These are phyloP conservation scores for Bolboschoenus planiculmis DNA, from an alignment of 176 grass and related monocot genomes.

Conservation along the genomic window DNA sequence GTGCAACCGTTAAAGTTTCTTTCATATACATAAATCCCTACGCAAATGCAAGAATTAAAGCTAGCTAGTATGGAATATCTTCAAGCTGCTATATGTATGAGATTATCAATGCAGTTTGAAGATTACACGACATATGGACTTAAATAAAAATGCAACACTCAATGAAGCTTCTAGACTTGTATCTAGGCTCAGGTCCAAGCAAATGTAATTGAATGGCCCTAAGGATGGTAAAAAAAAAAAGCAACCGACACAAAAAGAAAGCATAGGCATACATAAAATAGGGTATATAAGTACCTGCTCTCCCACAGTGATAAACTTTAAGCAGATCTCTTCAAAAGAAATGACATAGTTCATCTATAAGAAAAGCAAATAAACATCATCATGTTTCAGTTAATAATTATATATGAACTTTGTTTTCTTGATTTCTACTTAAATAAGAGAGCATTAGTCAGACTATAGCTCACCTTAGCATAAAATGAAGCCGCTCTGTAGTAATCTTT, in stretches of 20 bases:
- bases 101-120: not conserved
- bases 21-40: not conserved
- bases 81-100: slow-evolving; percentile 19
- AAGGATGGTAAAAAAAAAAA: not conserved
- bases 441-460: not conserved
- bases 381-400: slow-evolving; percentile 9
- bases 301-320: slow-evolving; percentile 79
- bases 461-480: slow-evolving; percentile 94
- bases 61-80: slow-evolving; percentile 16
- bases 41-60: not conserved
- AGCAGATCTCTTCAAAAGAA: slow-evolving; percentile 95
- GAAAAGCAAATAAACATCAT: slow-evolving; percentile 23
- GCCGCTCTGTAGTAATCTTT: slow-evolving; percentile 94
- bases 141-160: slow-evolving; percentile 13
- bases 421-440: not conserved
- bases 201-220: not conserved
- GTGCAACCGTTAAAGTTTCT: not conserved
- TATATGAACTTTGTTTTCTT: not conserved
- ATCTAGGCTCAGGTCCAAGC: not conserved
- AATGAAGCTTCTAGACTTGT: not conserved
- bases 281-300: slow-evolving; percentile 64
- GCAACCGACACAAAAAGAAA: not conserved
- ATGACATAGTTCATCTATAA: slow-evolving; percentile 79
- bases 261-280: slow-evolving; percentile 6
- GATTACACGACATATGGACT: slow-evolving; percentile 2